Evolutionary conservation across 2,329 filamentous ascomycete genomes (phyloP).

Genomic region (Fusarium papillatum): DNA sequence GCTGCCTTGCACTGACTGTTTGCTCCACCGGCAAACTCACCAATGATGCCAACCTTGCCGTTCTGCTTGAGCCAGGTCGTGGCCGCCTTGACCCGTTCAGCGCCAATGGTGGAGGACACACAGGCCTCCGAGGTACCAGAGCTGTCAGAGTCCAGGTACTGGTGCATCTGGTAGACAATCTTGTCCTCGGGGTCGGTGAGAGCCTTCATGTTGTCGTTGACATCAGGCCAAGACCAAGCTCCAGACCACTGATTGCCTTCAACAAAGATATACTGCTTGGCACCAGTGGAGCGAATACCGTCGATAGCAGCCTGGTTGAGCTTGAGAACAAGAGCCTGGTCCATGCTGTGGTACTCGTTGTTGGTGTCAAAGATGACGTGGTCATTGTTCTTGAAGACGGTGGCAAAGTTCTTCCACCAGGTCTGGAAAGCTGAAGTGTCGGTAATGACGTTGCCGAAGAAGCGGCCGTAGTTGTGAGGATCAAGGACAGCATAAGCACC

Average conservation of each 20-base stretch:
- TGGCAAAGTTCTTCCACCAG: conserved; percentile 70
- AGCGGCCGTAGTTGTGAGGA: conserved; percentile 73
- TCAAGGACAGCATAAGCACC: conserved; percentile 68
- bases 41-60: conserved; percentile 66
- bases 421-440: conserved; percentile 65
- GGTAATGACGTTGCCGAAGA: conserved; percentile 66
- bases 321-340: conserved; percentile 68
- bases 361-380: conserved; percentile 75
- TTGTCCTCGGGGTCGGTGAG: conserved; percentile 64
- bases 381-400: conserved; percentile 64
- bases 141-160: conserved; percentile 69
- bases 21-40: conserved; percentile 68
- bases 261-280: conserved; percentile 69
- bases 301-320: conserved; percentile 76
- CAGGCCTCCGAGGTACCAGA: conserved; percentile 63
- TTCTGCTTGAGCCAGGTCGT: conserved; percentile 69
- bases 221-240: conserved; percentile 60
- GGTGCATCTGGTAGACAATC: conserved; percentile 71
- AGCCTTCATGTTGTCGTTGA: conserved; percentile 55
- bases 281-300: conserved; percentile 71
- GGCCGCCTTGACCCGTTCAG: conserved; percentile 61
- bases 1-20: conserved; percentile 66
- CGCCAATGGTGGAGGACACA: conserved; percentile 63
- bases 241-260: conserved; percentile 70
- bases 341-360: conserved; percentile 76